A percentile compares a stretch with the other conserved stretches of the same genome.
Conservation (phyloP, 148 eudicot genomes). For the Camellia japonica region DNA sequence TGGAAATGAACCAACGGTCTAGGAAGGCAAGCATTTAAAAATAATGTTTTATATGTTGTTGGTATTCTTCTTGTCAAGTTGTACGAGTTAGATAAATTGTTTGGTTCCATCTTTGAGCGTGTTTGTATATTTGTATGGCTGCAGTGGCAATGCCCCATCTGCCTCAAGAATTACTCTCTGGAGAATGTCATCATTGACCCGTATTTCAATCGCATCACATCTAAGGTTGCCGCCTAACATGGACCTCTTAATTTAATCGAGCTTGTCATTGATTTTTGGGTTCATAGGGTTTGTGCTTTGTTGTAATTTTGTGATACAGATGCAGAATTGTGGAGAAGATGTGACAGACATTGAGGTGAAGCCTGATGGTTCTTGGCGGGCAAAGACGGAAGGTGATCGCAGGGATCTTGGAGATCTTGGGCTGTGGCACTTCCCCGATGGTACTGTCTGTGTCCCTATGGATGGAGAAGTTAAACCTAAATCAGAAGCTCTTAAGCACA, state of each 20-base stretch:
- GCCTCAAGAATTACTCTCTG: conserved; percentile 86
- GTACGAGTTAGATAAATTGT: neutral
- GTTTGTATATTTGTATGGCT: conserved; percentile 14
- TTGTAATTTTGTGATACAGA: conserved; percentile 31
- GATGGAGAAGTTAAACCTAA: conserved; percentile 33
- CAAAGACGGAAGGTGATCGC: conserved; percentile 55
- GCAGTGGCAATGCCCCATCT: conserved; percentile 96
- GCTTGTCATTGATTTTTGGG: neutral
- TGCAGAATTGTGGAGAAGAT: conserved; percentile 80
- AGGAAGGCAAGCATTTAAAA: conserved; percentile 53
- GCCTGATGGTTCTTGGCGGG: conserved; percentile 99
- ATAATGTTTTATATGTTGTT: neutral
- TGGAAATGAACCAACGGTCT: conserved; percentile 68
- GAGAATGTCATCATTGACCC: conserved; percentile 87
- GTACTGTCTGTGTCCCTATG: conserved; percentile 39
- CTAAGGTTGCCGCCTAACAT: conserved; percentile 43
- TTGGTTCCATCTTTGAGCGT: conserved; percentile 1
- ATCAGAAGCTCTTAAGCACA: conserved; percentile 42
- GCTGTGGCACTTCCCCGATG: conserved; percentile 68
- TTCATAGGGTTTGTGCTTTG: neutral
- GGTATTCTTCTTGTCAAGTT: conserved; percentile 5
- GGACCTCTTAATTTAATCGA: neutral
- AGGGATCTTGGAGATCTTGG: conserved; percentile 53
- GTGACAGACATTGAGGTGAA: conserved; percentile 86
- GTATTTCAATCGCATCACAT: conserved; percentile 83